Conservation (phyloP, 305 asterid species). For the Andrographis paniculata region DNA sequence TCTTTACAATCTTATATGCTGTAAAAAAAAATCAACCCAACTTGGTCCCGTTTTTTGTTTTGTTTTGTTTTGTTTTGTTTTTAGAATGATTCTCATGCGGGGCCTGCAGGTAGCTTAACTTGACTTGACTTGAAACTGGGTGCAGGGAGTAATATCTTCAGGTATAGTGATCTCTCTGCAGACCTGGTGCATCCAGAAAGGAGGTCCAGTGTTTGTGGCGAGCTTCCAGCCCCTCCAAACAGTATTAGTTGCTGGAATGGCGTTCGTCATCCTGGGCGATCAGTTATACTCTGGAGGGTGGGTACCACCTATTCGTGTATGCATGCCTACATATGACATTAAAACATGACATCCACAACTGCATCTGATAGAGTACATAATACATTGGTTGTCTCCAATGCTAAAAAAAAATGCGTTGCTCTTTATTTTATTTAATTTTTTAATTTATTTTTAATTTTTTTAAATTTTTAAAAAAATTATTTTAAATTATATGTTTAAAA, state of each 20-base stretch:
- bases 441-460: no score
- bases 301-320: neutral
- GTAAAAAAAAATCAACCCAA: conserved; percentile 22
- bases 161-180: conserved; percentile 80
- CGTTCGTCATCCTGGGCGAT: conserved; percentile 65
- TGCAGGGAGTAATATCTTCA: conserved; percentile 76
- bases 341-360: no score
- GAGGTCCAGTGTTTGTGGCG: conserved; percentile 83
- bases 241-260: conserved; percentile 71
- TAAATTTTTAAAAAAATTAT: no score
- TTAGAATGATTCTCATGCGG: no score
- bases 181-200: conserved; percentile 90
- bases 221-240: conserved; percentile 92
- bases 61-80: no score
- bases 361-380: no score
- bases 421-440: no score
- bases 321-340: neutral
- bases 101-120: no score
- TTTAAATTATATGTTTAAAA: no score
- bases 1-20: conserved; percentile 66
- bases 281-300: conserved; percentile 74
- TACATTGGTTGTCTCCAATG: no score
- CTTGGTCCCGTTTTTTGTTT: no score
- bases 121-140: neutral
- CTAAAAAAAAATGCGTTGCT: no score